Evolutionary conservation across 1,139 yeast genomes (phyloP), one percentile per base, ranked within the genome.

Genomic region (Blastobotrys serpentis): DNA sequence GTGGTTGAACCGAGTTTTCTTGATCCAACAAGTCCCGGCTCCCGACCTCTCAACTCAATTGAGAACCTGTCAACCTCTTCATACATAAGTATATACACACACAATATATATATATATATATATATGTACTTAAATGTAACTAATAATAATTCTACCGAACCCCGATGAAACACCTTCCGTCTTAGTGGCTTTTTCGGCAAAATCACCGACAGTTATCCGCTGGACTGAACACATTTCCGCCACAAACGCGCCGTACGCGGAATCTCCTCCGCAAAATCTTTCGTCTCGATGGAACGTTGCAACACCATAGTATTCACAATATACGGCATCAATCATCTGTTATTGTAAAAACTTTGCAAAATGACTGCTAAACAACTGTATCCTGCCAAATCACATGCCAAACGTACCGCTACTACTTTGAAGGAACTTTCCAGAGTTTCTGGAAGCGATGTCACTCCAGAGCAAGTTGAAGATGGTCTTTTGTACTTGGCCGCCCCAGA

Each of bases 401-500:
- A 57, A 42, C 68, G 69, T 6, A 78, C 76, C 1, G 67, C 63
- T 37, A 56, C 59, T 17, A 73, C 70, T 45, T 71, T 77, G 43
- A 54, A 58, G 43, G 52, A 47, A 11, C 48, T 55, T 11, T 53
- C 49, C 36, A 52, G 40, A 54, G 54, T 29, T 19, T 44, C 43
- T 11, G 44, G 46, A 17, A 56, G 61, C 19, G 54, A 60, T 30
- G 21, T 44, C 11, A 4, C 48, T 23, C 48, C 70, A 60, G 45
- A 48, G 23, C 48, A 58, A 16, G 50, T 69, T 60, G 37, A 48
- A 39, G 44, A 44, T 22, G 43, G 49, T 4, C 47, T 53, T 13
- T 68, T 84, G 53, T 84, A 84, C 58, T 69, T 90, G 33, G 81
- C 88, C 21, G 95, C 95, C 2, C 83, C 86, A 47, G 71, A 71